Base-by-base conservation (phyloP, 2,329 filamentous ascomycete genomes). In the Pezicula radicicola region DNA sequence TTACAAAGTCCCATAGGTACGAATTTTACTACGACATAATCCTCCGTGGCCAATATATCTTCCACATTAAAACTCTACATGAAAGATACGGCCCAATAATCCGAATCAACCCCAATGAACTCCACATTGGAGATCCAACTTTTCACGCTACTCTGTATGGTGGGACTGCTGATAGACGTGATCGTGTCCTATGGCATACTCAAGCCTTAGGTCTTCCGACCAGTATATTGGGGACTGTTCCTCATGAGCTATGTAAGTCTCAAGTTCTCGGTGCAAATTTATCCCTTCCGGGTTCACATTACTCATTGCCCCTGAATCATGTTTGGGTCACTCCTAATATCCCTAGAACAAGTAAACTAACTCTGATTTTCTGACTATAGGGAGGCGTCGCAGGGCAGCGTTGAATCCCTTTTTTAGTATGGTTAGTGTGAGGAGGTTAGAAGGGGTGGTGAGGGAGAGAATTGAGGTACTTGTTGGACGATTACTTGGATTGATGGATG, bases 61-160 rank as follows among this genome's bases (percentile, higher is more conserved):
- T 68, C 58, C 68, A 74, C 50, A 71, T 76, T 19, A 59, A 65
- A 40, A 62, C 70, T 48, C 59, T 77, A 58, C 74, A 77, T 57
- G 58, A 70, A 44, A 56, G 62, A 55, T 76, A 75, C 51, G 74
- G 74, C 6, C 65, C 67, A 1, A 66, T 71, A n/a, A 55, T 70
- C 36, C 59, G 67, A 8, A 64, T 70, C 53, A 68, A 63, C 33
- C 64, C 68, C 1, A 68, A 68, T 61, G 73, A 75, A 53, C 61
- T 75, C 19, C 66, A 74, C 52, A 66, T 74, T 28, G 60, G 58
- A 15, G 64, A 67, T 28, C 56, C 63, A 18, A 50, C 55, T 46
- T 73, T 75, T 57, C 67, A 70, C 53, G 64, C 71, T 43, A 70
- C 71, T 42, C 56, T 75, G 21, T 74, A 71, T 55, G 61, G 68